Evolutionary conservation across 139 green algal genomes (phyloP), one percentile per base, ranked within the genome.

Genomic region (Eudorina sp.): DNA sequence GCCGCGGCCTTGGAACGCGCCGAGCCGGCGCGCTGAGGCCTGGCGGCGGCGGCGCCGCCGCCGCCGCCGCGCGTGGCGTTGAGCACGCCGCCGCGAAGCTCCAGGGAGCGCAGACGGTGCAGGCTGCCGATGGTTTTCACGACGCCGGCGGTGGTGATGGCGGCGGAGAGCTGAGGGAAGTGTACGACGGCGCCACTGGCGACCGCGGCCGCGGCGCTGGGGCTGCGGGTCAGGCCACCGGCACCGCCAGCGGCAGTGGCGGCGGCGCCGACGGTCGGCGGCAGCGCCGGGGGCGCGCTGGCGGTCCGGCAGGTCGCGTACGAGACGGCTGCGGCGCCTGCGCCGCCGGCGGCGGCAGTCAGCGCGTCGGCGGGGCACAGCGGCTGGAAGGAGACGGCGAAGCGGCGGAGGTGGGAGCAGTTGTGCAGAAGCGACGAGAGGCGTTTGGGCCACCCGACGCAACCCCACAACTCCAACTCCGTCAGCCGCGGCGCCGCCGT

Each of bases 371-470:
- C n/a, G n/a, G n/a, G n/a, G n/a, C n/a, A n/a, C n/a, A n/a, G 48
- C 25, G 34, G 48, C 21, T 69, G 34, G 46, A 83, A 69, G 76
- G 31, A 70, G 13, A 83, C 31, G 25, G 43, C 0, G 5, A 83
- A 21, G 51, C 51, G 76, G 0, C 31, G 76, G 5, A 83, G 34
- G 0, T 69, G 48, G 19, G 9, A 18, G 53, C 51, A 36, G 23
- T n/a, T 40, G 29, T 69, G 51, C 51, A 83, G 76, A 31, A 51
- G 19, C 27, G 74, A 9, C 4, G 46, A 16, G 25, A 83, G 31
- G 14, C 34, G n/a, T 23, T n/a, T 27, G 14, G 76, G 76, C 76
- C 76, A 83, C 51, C 76, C 76, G 4, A 69, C 51, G n/a, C 76
- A 83, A 7, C 76, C 76, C 51, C 48, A 69, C 48, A 83, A 51